Evolutionary conservation across 352 stramenopile genomes (phyloP).

Genomic region (Hyaloperonospora arabidopsidis): DNA sequence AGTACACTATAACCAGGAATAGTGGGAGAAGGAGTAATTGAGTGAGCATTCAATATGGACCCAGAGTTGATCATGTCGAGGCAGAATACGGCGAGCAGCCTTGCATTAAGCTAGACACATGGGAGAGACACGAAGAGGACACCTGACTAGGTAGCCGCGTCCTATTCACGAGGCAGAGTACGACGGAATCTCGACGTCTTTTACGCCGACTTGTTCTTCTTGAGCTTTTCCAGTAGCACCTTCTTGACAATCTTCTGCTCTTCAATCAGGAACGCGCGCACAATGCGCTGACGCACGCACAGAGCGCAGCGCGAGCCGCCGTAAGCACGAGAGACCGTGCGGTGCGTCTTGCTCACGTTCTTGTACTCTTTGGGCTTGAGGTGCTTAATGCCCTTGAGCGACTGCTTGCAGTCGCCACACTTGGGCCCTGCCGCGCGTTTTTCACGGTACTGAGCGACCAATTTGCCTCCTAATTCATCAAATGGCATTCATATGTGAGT

Average conservation of each 20-base stretch:
- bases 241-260: conserved; percentile 99
- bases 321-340: conserved; percentile 95
- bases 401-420: conserved; percentile 95
- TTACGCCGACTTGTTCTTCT: conserved; percentile 76
- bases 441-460: conserved; percentile 91
- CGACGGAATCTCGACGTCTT: no score
- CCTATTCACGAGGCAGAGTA: no score
- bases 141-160: no score
- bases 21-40: no score
- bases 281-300: conserved; percentile 94
- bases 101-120: no score
- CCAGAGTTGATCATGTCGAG: no score
- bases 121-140: no score
- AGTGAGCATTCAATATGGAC: no score
- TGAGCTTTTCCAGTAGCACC: conserved; percentile 93
- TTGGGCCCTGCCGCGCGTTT: conserved; percentile 92
- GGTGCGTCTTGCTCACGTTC: conserved; percentile 83
- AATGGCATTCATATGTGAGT: no score
- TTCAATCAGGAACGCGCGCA: conserved; percentile 98
- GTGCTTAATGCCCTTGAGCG: conserved; percentile 87
- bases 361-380: conserved; percentile 65
- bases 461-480: conserved; percentile 82
- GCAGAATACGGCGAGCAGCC: no score
- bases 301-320: conserved; percentile 89
- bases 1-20: no score